Evolutionary conservation across 768 basidiomycete species (phyloP).

Genomic region (Russula abietina): DNA sequence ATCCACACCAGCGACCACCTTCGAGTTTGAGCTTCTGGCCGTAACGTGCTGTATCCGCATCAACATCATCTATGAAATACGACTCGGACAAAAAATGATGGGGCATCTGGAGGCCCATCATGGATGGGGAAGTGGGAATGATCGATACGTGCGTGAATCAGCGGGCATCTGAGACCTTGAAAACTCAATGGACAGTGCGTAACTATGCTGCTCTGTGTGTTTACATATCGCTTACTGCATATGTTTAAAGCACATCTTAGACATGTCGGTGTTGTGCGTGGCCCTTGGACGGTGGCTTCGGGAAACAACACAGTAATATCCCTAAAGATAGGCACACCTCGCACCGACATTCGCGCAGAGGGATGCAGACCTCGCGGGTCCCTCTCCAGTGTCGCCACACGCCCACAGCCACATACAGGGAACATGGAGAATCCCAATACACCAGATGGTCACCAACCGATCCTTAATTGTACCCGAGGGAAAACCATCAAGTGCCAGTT

Average conservation of each 20-base stretch:
- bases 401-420: background rate
- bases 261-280: background rate
- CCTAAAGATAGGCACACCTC: too few relatives aligned
- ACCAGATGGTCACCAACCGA: background rate
- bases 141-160: background rate
- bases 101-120: background rate
- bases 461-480: background rate
- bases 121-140: background rate
- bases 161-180: background rate
- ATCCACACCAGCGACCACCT: background rate
- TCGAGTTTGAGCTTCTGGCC: background rate
- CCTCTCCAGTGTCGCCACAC: too few relatives aligned
- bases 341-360: background rate
- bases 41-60: background rate
- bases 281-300: background rate
- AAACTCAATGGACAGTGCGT: background rate
- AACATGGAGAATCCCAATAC: background rate
- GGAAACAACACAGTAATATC: background rate
- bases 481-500: background rate
- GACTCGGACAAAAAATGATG: background rate
- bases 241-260: background rate
- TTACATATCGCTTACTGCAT: background rate
- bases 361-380: background rate
- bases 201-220: too few relatives aligned
- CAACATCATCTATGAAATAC: background rate